Evolutionary conservation across 1,139 yeast species (phyloP).

Genomic region (Candida sanyaensis): DNA sequence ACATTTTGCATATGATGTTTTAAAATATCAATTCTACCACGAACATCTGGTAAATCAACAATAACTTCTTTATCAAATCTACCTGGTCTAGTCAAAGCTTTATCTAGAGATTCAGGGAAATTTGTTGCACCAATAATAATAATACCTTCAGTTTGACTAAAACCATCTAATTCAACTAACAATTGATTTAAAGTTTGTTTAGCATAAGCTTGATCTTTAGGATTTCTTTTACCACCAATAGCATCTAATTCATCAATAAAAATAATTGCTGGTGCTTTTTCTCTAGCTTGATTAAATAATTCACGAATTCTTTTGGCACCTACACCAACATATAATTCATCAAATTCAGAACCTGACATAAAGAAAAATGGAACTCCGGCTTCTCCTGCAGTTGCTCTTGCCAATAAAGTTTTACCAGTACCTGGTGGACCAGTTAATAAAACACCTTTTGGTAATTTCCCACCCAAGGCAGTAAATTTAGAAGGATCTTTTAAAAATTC

Average conservation of each 20-base stretch:
- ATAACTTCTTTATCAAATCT: constrained; percentile 95
- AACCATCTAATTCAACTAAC: constrained; percentile 95
- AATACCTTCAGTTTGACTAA: constrained; percentile 89
- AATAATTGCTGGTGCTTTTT: constrained; percentile 94
- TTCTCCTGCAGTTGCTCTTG: constrained; percentile 99
- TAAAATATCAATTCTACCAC: constrained; percentile 93
- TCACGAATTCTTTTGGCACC: constrained; percentile 98
- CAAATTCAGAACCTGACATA: constrained; percentile 98
- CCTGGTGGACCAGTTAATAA: constrained; percentile 98
- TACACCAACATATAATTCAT: constrained; percentile 96
- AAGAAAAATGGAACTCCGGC: constrained; percentile 99
- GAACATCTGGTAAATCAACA: constrained; percentile 95
- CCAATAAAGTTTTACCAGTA: constrained; percentile 96
- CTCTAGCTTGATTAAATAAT: constrained; percentile 87
- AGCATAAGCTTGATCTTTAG: constrained; percentile 97
- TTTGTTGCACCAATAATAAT: constrained; percentile 98
- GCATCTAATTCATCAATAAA: constrained; percentile 92
- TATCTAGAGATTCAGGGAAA: constrained; percentile 95
- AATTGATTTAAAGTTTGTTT: constrained; percentile 96
- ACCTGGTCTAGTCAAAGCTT: constrained; percentile 97
- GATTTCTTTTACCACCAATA: constrained; percentile 96
- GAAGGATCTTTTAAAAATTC: constrained; percentile 96
- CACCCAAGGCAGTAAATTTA: constrained; percentile 94
- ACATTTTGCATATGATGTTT: constrained; percentile 92
- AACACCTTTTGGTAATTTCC: constrained; percentile 96